Evolutionary conservation across 2,329 filamentous ascomycete genomes (phyloP).

Genomic region (Coleophoma crateriformis): DNA sequence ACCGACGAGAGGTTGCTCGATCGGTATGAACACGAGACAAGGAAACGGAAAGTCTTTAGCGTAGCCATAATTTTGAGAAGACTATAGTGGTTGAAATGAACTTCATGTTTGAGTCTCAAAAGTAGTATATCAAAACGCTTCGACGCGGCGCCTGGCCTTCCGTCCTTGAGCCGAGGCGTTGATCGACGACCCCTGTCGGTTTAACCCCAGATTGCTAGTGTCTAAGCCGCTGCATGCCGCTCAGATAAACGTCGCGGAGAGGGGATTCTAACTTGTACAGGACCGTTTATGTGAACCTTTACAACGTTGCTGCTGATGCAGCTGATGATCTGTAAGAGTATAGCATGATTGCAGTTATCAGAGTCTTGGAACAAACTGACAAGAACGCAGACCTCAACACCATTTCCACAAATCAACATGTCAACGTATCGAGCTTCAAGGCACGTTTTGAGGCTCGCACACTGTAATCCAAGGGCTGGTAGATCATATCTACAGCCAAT

Average conservation of each 20-base stretch:
- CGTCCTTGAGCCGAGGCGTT: neutral
- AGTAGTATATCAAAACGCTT: neutral
- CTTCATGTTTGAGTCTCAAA: too few species aligned
- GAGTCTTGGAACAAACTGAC: too few species aligned
- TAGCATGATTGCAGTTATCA: too few species aligned
- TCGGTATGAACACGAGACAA: conserved; percentile 2
- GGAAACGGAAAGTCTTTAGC: conserved; percentile 12
- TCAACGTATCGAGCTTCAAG: conserved; percentile 40
- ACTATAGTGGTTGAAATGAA: neutral
- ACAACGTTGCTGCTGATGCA: neutral
- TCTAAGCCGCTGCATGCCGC: neutral
- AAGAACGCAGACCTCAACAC: neutral
- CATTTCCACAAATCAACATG: conserved; percentile 5
- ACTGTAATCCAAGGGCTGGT: too few species aligned
- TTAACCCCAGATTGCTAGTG: neutral
- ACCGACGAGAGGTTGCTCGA: conserved; percentile 11
- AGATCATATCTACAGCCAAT: too few species aligned
- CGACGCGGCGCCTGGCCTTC: conserved; percentile 5
- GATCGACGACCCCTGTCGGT: neutral
- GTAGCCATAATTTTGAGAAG: conserved; percentile 18
- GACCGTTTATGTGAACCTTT: too few species aligned
- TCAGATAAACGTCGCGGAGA: too few species aligned
- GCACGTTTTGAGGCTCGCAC: conserved; percentile 30
- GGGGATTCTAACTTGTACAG: too few species aligned
- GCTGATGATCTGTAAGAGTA: too few species aligned